Evolutionary conservation across 2,329 filamentous ascomycete genomes (phyloP).

Genomic region (Pestalotiopsis sp.): DNA sequence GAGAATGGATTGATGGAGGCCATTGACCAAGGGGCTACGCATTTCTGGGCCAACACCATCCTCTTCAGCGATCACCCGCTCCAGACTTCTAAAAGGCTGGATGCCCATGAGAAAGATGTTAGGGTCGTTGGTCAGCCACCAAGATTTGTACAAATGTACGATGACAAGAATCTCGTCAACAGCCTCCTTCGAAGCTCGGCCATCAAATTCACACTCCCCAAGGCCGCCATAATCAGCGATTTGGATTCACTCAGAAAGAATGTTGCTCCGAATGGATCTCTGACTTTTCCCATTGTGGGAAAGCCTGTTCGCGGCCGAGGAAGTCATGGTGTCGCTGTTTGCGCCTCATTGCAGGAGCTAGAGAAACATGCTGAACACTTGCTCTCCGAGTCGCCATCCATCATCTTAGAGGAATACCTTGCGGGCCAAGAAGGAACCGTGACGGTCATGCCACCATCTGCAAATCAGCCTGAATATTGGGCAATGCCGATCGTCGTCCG

Average conservation of each 20-base stretch:
- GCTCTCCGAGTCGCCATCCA: slow-evolving; percentile 35
- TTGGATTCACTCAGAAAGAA: slow-evolving; percentile 26
- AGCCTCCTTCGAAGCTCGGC: slow-evolving; percentile 37
- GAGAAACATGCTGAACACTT: slow-evolving; percentile 36
- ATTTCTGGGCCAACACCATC: slow-evolving; percentile 5
- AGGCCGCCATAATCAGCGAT: slow-evolving; percentile 18
- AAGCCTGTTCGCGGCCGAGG: slow-evolving; percentile 53
- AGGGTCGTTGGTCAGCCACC: not conserved
- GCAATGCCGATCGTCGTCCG: slow-evolving; percentile 46
- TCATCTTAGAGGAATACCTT: slow-evolving; percentile 53
- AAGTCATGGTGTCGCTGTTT: slow-evolving; percentile 53
- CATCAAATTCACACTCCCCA: slow-evolving; percentile 41
- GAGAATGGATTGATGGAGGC: not conserved
- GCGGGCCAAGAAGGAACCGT: slow-evolving; percentile 52
- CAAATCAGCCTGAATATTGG: slow-evolving; percentile 37
- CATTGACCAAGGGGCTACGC: not conserved
- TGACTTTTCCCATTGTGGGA: slow-evolving; percentile 42
- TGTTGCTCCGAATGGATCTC: not conserved
- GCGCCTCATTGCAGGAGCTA: slow-evolving; percentile 34
- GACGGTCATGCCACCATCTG: slow-evolving; percentile 52
- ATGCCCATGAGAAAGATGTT: not conserved
- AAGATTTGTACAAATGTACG: not conserved
- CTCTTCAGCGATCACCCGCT: not conserved
- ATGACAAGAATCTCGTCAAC: slow-evolving; percentile 52
- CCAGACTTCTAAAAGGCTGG: not conserved